Percentiles rank a stretch among this genome's conserved stretches.
Evolutionary conservation across 2,329 filamentous ascomycete species (phyloP).

Genomic region (Claviceps quebecensis): DNA sequence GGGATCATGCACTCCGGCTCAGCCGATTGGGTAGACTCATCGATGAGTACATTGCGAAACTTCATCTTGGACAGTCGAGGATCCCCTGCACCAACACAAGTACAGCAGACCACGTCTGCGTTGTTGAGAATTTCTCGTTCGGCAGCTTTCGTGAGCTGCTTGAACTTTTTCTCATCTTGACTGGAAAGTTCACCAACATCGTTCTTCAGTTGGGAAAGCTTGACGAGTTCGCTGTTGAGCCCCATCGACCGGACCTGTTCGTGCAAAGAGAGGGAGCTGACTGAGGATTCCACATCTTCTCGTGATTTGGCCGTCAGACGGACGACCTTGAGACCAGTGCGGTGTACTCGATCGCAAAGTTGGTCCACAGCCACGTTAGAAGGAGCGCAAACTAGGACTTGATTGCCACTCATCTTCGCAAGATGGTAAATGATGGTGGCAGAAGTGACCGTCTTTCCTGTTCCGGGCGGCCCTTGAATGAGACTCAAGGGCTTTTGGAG

Average conservation of each 20-base stretch:
- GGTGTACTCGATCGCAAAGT: constrained; percentile 90
- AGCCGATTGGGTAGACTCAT: constrained; percentile 95
- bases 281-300: constrained; percentile 96
- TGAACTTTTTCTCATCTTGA: constrained; percentile 97
- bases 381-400: constrained; percentile 90
- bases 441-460: constrained; percentile 96
- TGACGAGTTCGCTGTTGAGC: constrained; percentile 83
- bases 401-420: constrained; percentile 85
- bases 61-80: constrained; percentile 93
- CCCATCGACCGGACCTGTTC: constrained; percentile 97
- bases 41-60: constrained; percentile 94
- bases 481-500: constrained; percentile 85
- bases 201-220: constrained; percentile 82
- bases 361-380: constrained; percentile 98
- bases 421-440: constrained; percentile 98
- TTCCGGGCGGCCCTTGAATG: constrained; percentile 93
- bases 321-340: constrained; percentile 88
- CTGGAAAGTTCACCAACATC: constrained; percentile 85
- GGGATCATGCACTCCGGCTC: constrained; percentile 99
- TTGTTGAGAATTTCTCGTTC: constrained; percentile 92
- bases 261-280: constrained; percentile 87
- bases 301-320: constrained; percentile 97
- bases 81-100: constrained; percentile 92
- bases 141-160: constrained; percentile 82
- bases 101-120: constrained; percentile 97